Evolutionary conservation across 441 rosid genomes (phyloP), one percentile per base, ranked within the genome.

Genomic region (Eugenia klotzschiana): DNA sequence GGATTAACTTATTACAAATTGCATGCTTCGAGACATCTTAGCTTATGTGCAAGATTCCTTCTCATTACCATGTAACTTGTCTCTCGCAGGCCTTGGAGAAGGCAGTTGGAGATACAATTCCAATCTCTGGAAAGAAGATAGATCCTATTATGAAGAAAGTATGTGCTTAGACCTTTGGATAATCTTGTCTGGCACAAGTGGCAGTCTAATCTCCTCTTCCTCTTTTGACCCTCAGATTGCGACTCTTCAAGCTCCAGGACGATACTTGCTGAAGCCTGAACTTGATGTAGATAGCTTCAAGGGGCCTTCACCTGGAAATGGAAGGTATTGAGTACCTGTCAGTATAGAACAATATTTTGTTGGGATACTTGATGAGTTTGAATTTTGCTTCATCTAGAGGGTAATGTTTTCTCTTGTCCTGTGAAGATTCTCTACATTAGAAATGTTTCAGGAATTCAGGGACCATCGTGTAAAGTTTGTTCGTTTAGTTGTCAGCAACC

Each of bases 131-230:
- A 50, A 93, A 88, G 90, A 94, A 90, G 89, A 91, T 96, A 69
- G 97, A 93, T 80, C 94, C 93, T 51, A 88, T 96, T 84, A 77
- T 97, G 82, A 91, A 89, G 89, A 94, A 87, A 79, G 99, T 96
- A 88, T 90, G 93, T 86, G 82, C 46, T 69, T 54, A 80, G 84
- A 86, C 83, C 82, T 85, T 83, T 50, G 53, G 58, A 72, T 89
- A 85, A 82, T 83, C 69, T 84, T 86, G 56, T 37, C 84, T 46
- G 56, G 56, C 57, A 85, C 82, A 83, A 51, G 58, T 51, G 22
- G 40, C 57, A 80, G 40, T 80, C 57, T 80, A 51, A 54, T 54
- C 43, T 83, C 56, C 41, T 43, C 88, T 83, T 83, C 58, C 82
- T 87, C 87, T 90, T 87, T 91, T 90, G 87, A 82, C 73, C 58